Evolutionary conservation across 2,329 filamentous ascomycete species (phyloP).

Genomic region (Aspergillus arachidicola): DNA sequence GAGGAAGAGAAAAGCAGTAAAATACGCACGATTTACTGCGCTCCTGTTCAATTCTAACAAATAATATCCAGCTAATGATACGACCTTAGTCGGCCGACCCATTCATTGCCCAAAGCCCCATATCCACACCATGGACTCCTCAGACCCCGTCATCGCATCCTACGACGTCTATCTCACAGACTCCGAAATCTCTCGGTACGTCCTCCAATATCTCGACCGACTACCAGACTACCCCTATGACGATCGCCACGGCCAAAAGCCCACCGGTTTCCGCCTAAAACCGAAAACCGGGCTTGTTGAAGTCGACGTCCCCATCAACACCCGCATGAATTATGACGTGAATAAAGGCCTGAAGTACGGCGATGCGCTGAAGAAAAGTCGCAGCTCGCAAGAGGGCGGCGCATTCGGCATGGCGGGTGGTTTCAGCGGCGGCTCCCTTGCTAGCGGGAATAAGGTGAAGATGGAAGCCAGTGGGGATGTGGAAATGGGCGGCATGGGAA

Average conservation of each 20-base stretch:
- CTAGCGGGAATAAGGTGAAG: conserved; percentile 27
- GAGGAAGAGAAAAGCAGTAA: background rate
- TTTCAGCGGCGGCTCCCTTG: conserved; percentile 55
- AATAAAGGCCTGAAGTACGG: conserved; percentile 83
- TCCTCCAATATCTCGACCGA: conserved; percentile 83
- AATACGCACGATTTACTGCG: background rate
- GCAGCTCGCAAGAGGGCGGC: conserved; percentile 60
- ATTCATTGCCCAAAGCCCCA: background rate
- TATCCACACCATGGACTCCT: conserved; percentile 6
- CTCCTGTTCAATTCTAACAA: background rate
- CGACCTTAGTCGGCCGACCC: background rate
- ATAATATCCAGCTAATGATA: background rate
- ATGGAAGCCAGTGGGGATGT: conserved; percentile 21
- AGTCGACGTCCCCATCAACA: conserved; percentile 83
- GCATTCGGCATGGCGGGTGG: conserved; percentile 72
- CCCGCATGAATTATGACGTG: conserved; percentile 75
- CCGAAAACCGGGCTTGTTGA: conserved; percentile 80
- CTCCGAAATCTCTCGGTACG: conserved; percentile 68
- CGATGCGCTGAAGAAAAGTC: conserved; percentile 65
- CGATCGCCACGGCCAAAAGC: conserved; percentile 56
- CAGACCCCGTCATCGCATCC: conserved; percentile 69
- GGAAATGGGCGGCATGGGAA: conserved; percentile 22
- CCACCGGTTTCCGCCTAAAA: conserved; percentile 80
- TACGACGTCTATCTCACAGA: conserved; percentile 90
- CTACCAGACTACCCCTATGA: conserved; percentile 65